Conservation (phyloP, 1,284 basidiomycete genomes). For the Pseudozyma sp. region DNA sequence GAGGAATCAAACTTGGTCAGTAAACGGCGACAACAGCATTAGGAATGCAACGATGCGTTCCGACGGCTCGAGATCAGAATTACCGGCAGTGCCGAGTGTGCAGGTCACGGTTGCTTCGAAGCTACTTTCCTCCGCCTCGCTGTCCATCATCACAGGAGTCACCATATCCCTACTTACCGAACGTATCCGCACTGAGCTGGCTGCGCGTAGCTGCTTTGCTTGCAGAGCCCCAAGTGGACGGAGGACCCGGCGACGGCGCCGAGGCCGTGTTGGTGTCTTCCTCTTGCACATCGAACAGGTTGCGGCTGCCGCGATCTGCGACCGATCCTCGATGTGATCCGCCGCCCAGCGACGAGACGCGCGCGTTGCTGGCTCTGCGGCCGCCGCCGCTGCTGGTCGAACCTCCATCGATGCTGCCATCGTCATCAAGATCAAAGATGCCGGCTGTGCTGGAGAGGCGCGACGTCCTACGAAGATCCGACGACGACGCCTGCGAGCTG, state of each 20-base stretch:
- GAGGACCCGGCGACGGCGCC: conserved; percentile 4
- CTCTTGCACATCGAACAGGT: conserved; percentile 38
- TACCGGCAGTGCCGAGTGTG: too few species aligned
- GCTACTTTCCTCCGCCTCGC: too few species aligned
- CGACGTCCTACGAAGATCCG: conserved; percentile 29
- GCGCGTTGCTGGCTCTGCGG: conserved; percentile 32
- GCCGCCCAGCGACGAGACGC: conserved; percentile 31
- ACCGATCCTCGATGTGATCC: conserved; percentile 28
- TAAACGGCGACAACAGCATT: too few species aligned
- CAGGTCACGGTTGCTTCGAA: too few species aligned
- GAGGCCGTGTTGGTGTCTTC: conserved; percentile 20
- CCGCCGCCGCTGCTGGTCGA: conserved; percentile 17
- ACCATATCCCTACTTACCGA: conserved; percentile 40
- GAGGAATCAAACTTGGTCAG: too few species aligned
- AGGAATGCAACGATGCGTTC: too few species aligned
- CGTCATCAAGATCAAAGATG: conserved; percentile 57
- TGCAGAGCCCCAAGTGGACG: conserved; percentile 15
- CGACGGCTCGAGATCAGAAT: too few species aligned
- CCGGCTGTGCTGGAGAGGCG: conserved; percentile 55
- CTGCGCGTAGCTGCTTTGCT: conserved; percentile 18
- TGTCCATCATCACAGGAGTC: too few species aligned
- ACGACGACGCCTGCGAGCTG: conserved; percentile 40
- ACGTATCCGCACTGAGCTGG: conserved; percentile 29
- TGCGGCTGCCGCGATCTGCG: conserved; percentile 25
- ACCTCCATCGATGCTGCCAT: conserved; percentile 24